A percentile compares a stretch with the other conserved stretches of the same genome.
phyloP scores from a whole-genome alignment of 1,139 yeast genomes.

The Candida pseudoviswanathii region DNA sequence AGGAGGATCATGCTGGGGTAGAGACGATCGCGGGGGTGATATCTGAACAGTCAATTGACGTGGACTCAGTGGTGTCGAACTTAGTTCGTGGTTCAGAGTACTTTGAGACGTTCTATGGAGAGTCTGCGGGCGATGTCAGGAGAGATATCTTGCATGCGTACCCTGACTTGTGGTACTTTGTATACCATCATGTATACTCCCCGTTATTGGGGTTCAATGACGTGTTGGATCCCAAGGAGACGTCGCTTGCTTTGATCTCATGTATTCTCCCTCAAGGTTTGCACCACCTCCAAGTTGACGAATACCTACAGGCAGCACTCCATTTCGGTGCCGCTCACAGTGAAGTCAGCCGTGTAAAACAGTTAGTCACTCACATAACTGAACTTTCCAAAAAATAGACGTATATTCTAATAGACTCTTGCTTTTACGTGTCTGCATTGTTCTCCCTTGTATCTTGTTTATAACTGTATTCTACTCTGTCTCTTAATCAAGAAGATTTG shows the following conservation, averaged over 20 bases:
- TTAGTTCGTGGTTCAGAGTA: conserved; percentile 58
- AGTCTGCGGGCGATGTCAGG: conserved; percentile 29
- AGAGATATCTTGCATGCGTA: conserved; percentile 72
- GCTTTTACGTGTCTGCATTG: no score
- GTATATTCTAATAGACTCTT: no score
- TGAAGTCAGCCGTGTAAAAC: conserved; percentile 60
- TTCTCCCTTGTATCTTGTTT: not conserved
- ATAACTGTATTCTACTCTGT: conserved; percentile 56
- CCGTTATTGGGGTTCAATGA: conserved; percentile 72
- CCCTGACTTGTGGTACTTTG: conserved; percentile 81
- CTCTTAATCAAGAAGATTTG: conserved; percentile 69
- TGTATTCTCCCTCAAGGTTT: conserved; percentile 90
- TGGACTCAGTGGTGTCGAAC: conserved; percentile 28
- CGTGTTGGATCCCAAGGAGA: conserved; percentile 65
- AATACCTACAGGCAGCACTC: conserved; percentile 82
- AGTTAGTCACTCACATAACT: conserved; percentile 57
- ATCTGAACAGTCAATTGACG: conserved; percentile 31
- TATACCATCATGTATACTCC: conserved; percentile 76
- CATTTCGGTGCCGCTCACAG: conserved; percentile 73
- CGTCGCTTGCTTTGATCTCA: conserved; percentile 76
- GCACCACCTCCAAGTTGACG: conserved; percentile 78
- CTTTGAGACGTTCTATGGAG: conserved; percentile 74
- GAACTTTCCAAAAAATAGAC: no score
- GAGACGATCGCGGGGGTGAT: conserved; percentile 50
- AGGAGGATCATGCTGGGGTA: conserved; percentile 17